These are phyloP conservation scores for Gliomastix tumulicola DNA, from an alignment of 2,329 filamentous ascomycete genomes.

Conservation along the genomic window DNA sequence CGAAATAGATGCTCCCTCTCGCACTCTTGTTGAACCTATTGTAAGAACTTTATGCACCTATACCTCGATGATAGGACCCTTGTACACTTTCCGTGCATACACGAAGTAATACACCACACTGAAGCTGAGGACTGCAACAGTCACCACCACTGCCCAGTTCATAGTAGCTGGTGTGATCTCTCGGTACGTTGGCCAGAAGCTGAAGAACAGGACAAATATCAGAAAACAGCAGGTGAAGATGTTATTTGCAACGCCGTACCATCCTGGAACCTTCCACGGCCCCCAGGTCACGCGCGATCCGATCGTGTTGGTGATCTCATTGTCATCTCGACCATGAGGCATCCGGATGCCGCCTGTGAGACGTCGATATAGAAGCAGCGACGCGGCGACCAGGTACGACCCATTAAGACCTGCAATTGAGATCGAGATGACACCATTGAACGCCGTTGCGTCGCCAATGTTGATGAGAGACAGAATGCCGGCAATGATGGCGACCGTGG, in stretches of 20 bases:
- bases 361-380: constrained; percentile 18
- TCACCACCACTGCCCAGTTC: constrained; percentile 41
- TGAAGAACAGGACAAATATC: constrained; percentile 49
- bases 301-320: constrained; percentile 3
- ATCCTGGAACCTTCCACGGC: constrained; percentile 44
- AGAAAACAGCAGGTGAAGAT: constrained; percentile 44
- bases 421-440: constrained; percentile 18
- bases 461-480: constrained; percentile 23
- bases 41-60: too few species aligned
- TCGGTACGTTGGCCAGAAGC: constrained; percentile 39
- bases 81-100: constrained; percentile 32
- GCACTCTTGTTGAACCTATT: too few species aligned
- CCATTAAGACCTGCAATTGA: constrained; percentile 19
- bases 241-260: constrained; percentile 46
- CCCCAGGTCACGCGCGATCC: constrained; percentile 37
- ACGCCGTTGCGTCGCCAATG: constrained; percentile 19
- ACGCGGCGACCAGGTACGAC: constrained; percentile 19
- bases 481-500: constrained; percentile 15
- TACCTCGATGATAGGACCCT: constrained; percentile 31
- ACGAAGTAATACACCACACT: constrained; percentile 38
- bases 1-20: too few species aligned
- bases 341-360: constrained; percentile 15
- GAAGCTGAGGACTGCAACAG: constrained; percentile 30
- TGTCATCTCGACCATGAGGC: constrained; percentile 6
- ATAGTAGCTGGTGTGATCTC: constrained; percentile 23